Evolutionary conservation across 2,329 filamentous ascomycete species (phyloP), one percentile per base, ranked within the genome.

Genomic region (Lithohypha guttulata): DNA sequence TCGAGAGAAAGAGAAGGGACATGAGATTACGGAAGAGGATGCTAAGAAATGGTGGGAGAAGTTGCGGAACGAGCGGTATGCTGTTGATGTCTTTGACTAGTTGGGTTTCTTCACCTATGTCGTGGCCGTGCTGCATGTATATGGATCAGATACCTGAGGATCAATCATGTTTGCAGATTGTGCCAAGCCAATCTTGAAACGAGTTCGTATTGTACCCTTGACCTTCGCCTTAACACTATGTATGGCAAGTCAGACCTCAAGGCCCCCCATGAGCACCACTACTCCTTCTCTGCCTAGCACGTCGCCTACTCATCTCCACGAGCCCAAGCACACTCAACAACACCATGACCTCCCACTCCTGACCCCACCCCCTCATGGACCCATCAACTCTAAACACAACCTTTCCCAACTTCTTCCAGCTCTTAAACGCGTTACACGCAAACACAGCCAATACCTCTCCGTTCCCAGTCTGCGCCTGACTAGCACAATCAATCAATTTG

Each of bases 21-120:
- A 58, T 18, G 58, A 61, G 36, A 51, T 43, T 15, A 43, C 47
- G 9, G 64, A 68, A 40, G 57, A 60, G 40, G 62, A 63, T 1
- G 53, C 56, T 17, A 10, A 4, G 4, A 34, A 46, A 13, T 51
- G 47, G 49, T 51, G 45, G 45, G 42, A 48, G 14, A 40, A 32
- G 8, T 31, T 50, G 22, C 34, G 48, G 26, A 47, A 41, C 25
- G 42, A 47, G 39, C 42, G 48, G 34, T 51, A 45, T 44, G 47
- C 47, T 13, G 45, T 50, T 20, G 50, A 47, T 44, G 48, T 49
- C 13, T 50, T 50, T 43, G 47, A 49, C 34, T 46, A 15, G 41
- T 22, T 9, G 6, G 18, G 17, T 31, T 42, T 26, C 23, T n/a
- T n/a, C n/a, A n/a, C n/a, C n/a, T n/a, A n/a, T n/a, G n/a, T n/a